These are phyloP conservation scores for Stygiomarasmius scandens DNA, from an alignment of 1,284 basidiomycete species.

Conservation along the genomic window DNA sequence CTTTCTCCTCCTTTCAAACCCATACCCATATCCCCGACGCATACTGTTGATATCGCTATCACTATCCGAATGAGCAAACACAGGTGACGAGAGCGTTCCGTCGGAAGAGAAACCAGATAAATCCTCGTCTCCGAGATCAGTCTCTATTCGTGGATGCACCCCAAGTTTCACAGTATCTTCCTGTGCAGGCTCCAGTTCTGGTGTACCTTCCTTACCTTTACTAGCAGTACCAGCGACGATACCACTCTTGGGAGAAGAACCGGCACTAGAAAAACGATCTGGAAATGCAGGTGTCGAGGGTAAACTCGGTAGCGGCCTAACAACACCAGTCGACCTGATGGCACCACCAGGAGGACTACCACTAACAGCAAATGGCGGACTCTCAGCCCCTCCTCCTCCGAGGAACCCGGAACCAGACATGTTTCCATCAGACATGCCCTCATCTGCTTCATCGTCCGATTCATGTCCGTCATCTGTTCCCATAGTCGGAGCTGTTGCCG, in stretches of 20 bases:
- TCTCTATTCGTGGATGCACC: conserved; percentile 1
- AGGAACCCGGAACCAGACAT: neutral
- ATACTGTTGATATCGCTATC: conserved; percentile 32
- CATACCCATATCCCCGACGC: conserved; percentile 86
- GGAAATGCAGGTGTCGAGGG: neutral
- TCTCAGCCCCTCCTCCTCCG: neutral
- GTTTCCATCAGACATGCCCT: neutral
- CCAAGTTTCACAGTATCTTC: neutral
- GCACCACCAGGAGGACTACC: too few relatives aligned
- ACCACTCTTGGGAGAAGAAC: too few relatives aligned
- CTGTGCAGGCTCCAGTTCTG: too few relatives aligned
- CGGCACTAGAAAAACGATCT: neutral
- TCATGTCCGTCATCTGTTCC: conserved; percentile 5
- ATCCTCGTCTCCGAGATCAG: conserved; percentile 15
- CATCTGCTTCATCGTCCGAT: conserved; percentile 10
- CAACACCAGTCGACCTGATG: neutral
- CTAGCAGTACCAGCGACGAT: neutral
- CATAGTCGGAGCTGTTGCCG: too few relatives aligned
- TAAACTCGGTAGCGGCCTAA: neutral
- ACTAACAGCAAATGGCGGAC: neutral
- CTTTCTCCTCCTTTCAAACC: conserved; percentile 54
- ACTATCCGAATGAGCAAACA: conserved; percentile 31
- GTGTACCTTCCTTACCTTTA: too few relatives aligned
- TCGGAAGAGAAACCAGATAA: conserved; percentile 4
- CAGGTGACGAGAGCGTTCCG: conserved; percentile 31